Percentiles rank a stretch among this genome's conserved stretches.
phyloP scores from a whole-genome alignment of 768 basidiomycete species.

The Coprinellus aureogranulatus region DNA sequence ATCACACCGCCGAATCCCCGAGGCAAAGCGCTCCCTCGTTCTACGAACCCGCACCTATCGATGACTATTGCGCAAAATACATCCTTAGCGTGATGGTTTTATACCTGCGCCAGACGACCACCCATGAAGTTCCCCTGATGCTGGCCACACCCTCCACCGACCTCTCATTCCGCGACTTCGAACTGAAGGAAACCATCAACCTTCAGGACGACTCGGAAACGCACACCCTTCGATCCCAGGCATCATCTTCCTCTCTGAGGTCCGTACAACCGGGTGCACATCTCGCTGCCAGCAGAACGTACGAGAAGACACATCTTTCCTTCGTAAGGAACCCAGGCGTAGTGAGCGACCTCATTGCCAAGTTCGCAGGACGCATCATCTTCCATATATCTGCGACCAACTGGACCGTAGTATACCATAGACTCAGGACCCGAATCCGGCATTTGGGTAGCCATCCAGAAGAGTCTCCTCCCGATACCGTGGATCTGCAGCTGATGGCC shows the following conservation, averaged over 20 bases:
- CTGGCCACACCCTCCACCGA: conserved; percentile 59
- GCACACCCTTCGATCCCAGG: conserved; percentile 34
- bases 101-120: conserved; percentile 73
- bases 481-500: conserved; percentile 76
- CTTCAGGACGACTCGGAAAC: conserved; percentile 7
- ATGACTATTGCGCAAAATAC: conserved; percentile 80
- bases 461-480: conserved; percentile 50
- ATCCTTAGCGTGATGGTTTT: conserved; percentile 78
- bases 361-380: conserved; percentile 75
- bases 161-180: conserved; percentile 71
- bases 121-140: conserved; percentile 51
- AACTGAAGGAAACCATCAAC: conserved; percentile 46
- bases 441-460: conserved; percentile 49
- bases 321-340: conserved; percentile 52
- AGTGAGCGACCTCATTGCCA: conserved; percentile 61
- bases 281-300: conserved; percentile 38
- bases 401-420: conserved; percentile 73
- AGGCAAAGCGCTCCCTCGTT: conserved; percentile 24
- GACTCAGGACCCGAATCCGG: conserved; percentile 69
- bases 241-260: conserved; percentile 41
- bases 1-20: conserved; percentile 28
- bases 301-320: conserved; percentile 64
- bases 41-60: conserved; percentile 66
- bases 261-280: conserved; percentile 38
- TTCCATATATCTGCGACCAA: conserved; percentile 87